Base-by-base conservation (phyloP, 139 green algal genomes). In the Chlorella sorokiniana region DNA sequence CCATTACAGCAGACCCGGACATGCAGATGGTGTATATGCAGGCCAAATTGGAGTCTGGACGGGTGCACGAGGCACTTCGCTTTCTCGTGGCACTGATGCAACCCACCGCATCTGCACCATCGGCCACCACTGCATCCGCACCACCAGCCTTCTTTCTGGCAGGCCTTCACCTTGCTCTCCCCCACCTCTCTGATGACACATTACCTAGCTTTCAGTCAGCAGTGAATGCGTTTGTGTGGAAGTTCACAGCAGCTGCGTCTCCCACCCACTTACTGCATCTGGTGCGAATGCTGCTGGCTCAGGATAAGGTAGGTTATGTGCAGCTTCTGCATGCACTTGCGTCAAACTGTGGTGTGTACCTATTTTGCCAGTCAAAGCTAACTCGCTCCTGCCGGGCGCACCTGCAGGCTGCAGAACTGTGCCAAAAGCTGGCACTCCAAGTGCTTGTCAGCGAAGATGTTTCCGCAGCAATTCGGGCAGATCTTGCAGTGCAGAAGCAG, bases 121-220 rank as follows among this genome's bases (percentile, higher is more conserved):
- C 7, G 31, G 16, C 8, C 31, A 41, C 20, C 14, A 22, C 52
- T 37, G 74, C 16, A 9, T 18, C 33, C 4, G 33, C 48, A 1
- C 33, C 51, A 2, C 27, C 25, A 54, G 51, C 48, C 18, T 54
- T 40, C 41, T 81, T 71, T 23, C 41, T 81, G 61, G 42, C 41
- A 7, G 59, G 75, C 41, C 76, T 82, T 5, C 45, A 7, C 7
- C 31, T 63, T 9, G 63, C 76, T 22, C 63, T 82, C 31, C 11
- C 10, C 10, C 33, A 38, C 25, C 23, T 64, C 41, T 27, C 18
- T 3, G 33, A 38, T 22, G 35, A 27, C 7, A 67, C 22, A 0
- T 33, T 82, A 45, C 62, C 62, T 25, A 68, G 37, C 62, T 82
- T 82, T 35, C 62, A 82, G 63, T 48, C 76, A 31, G 76, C 63